Evolutionary conservation across 768 basidiomycete species (phyloP).

Genomic region (Trametes maxima): DNA sequence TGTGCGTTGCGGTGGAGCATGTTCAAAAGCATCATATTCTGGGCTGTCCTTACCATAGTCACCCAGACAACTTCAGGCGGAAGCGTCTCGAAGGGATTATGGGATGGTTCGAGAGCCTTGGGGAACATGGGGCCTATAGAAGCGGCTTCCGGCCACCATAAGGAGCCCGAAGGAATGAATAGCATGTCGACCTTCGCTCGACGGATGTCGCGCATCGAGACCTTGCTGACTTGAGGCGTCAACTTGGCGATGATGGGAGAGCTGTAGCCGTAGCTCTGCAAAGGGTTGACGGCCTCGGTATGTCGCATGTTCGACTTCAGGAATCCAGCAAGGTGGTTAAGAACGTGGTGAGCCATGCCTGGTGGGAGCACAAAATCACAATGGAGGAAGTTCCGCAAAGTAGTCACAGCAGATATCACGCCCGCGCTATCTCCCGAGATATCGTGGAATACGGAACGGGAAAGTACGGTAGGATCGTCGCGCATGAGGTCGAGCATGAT

Average conservation of each 20-base stretch:
- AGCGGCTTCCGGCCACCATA: conserved; percentile 67
- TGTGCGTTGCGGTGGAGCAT: conserved; percentile 68
- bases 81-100: conserved; percentile 33
- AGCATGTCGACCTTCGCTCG: conserved; percentile 72
- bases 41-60: conserved; percentile 66
- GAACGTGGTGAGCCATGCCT: conserved; percentile 61
- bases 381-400: conserved; percentile 60
- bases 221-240: conserved; percentile 65
- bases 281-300: conserved; percentile 42
- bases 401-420: conserved; percentile 49
- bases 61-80: conserved; percentile 52
- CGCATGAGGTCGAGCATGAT: conserved; percentile 68
- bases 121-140: conserved; percentile 68
- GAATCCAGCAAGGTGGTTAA: conserved; percentile 72
- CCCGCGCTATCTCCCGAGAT: conserved; percentile 54
- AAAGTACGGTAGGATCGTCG: conserved; percentile 70
- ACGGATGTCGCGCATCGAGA: conserved; percentile 72
- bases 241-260: conserved; percentile 63
- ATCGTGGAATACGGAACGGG: conserved; percentile 62
- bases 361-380: conserved; percentile 60
- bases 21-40: conserved; percentile 66
- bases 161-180: conserved; percentile 66
- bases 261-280: conserved; percentile 55
- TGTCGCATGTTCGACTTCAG: conserved; percentile 56
- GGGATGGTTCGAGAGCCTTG: conserved; percentile 34